Base-by-base conservation (phyloP, 2,329 filamentous ascomycete genomes). In the Chrysoporthe cubensis region DNA sequence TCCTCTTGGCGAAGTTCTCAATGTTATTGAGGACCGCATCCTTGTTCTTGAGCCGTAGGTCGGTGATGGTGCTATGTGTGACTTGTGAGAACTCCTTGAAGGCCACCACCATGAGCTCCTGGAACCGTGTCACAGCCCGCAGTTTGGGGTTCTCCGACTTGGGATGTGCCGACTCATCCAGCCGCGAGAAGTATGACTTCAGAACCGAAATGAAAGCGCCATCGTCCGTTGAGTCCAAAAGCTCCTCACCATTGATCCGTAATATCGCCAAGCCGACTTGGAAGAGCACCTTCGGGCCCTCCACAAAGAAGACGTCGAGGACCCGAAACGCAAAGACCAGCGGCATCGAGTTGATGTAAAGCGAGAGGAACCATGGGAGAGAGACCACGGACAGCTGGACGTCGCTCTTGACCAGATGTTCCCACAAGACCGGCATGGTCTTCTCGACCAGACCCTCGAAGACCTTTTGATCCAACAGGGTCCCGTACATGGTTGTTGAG, bases 291-390 rank as follows among this genome's bases (percentile, higher is more conserved):
- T 98, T 98, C 18, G 96, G 95, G 0, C 96, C 96, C 79, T 99
- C 96, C 52, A 99, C 88, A 80, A 99, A 99, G 83, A 99, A 99
- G 62, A 99, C 95, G 75, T 99, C 96, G 70, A 99, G 81, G 61
- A 99, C 96, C 66, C 96, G 88, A 79, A 98, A 99, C 58, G 96
- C 96, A 79, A 98, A 99, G 1, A 98, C 94, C 18, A 99, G 84
- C 4, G 96, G 96, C 96, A 99, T 99, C 1, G 95, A 98, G 85
- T 99, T 99, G 84, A 99, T 96, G 80, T 98, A 99, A 21, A 99
- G 85, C 5, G 95, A 98, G 66, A 99, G 85, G 77, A 99, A 99
- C 96, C 96, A 99, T 3, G 96, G 96, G 56, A 99, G 85, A 11
- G 95, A 98, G 18, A 98, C 96, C 44, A 99, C 96, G 0, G 96